Conservation (phyloP, 1,139 yeast species). For the Yamadazyma dushanensis region DNA sequence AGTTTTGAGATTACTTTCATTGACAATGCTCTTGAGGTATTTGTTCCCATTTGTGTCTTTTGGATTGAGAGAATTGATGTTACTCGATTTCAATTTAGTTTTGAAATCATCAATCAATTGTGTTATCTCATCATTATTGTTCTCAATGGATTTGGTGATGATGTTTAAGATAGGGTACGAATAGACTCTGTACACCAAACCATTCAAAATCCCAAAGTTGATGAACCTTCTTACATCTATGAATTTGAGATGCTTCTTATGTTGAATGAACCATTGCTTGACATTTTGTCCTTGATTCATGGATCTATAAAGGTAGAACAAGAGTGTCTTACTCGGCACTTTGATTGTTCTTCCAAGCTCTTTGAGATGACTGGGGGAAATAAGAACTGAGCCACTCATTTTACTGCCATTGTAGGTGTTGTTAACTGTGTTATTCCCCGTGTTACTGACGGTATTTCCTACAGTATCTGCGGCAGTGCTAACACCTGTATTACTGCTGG, state of each 20-base stretch:
- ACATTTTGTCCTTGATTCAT: conserved; percentile 78
- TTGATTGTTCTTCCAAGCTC: conserved; percentile 21
- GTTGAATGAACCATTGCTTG: conserved; percentile 75
- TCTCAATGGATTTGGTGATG: conserved; percentile 36
- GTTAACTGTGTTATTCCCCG: conserved; percentile 4
- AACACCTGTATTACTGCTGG: conserved; percentile 1
- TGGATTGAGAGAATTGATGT: conserved; percentile 13
- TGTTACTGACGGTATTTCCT: conserved; percentile 3
- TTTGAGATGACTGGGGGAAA: conserved; percentile 18
- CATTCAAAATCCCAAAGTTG: conserved; percentile 81
- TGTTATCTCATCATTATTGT: conserved; percentile 30
- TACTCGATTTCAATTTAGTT: conserved; percentile 10
- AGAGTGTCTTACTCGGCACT: conserved; percentile 61
- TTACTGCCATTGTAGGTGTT: conserved; percentile 2
- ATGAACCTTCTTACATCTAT: conserved; percentile 84
- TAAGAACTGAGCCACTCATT: conserved; percentile 12
- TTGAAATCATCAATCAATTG: conserved; percentile 25
- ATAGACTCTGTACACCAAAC: conserved; percentile 78
- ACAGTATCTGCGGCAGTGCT: not conserved
- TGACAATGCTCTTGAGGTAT: conserved; percentile 26
- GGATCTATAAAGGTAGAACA: conserved; percentile 77
- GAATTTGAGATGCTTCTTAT: conserved; percentile 54
- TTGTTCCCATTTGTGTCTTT: conserved; percentile 12
- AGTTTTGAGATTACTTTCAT: conserved; percentile 30
- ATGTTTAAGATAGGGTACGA: conserved; percentile 65